Evolutionary conservation across 2,329 filamentous ascomycete species (phyloP).

Genomic region (Pezicula radicicola): DNA sequence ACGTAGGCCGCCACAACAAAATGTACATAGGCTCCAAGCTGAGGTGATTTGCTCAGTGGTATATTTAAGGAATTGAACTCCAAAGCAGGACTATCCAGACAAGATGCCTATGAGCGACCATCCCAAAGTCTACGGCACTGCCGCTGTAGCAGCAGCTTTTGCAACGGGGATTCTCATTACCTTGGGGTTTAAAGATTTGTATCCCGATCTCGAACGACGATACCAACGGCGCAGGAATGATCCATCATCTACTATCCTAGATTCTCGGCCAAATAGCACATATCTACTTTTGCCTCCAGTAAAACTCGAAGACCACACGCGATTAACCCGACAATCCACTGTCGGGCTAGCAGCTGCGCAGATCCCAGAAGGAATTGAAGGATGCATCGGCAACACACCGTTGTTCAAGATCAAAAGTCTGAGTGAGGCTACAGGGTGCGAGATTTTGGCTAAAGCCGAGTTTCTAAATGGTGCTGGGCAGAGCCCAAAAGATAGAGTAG

Average conservation of each 20-base stretch:
- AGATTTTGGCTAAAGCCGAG: slow-evolving; percentile 91
- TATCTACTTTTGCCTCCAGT: slow-evolving; percentile 35
- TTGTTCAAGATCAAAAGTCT: slow-evolving; percentile 83
- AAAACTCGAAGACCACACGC: slow-evolving; percentile 54
- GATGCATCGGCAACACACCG: slow-evolving; percentile 90
- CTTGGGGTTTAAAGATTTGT: slow-evolving; percentile 75
- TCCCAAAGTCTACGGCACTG: slow-evolving; percentile 58
- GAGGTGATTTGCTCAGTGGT: too few relatives aligned
- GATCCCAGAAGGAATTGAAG: slow-evolving; percentile 79
- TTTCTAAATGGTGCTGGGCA: slow-evolving; percentile 93
- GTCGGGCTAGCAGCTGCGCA: slow-evolving; percentile 14
- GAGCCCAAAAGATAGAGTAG: slow-evolving; percentile 93
- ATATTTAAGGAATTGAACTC: slow-evolving; percentile 2
- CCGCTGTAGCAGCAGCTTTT: slow-evolving; percentile 70
- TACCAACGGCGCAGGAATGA: slow-evolving; percentile 47
- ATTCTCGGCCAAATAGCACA: slow-evolving; percentile 23
- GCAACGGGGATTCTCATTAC: slow-evolving; percentile 73
- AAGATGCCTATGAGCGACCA: slow-evolving; percentile 60
- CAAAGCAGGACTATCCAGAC: slow-evolving; percentile 10
- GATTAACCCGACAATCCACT: slow-evolving; percentile 27
- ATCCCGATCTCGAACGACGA: slow-evolving; percentile 67
- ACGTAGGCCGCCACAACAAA: too few relatives aligned
- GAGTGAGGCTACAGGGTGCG: slow-evolving; percentile 81
- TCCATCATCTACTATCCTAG: slow-evolving; percentile 10
- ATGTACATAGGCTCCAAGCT: too few relatives aligned